phyloP scores from a whole-genome alignment of 2,329 filamentous ascomycete species.

The Knufia petricola region DNA sequence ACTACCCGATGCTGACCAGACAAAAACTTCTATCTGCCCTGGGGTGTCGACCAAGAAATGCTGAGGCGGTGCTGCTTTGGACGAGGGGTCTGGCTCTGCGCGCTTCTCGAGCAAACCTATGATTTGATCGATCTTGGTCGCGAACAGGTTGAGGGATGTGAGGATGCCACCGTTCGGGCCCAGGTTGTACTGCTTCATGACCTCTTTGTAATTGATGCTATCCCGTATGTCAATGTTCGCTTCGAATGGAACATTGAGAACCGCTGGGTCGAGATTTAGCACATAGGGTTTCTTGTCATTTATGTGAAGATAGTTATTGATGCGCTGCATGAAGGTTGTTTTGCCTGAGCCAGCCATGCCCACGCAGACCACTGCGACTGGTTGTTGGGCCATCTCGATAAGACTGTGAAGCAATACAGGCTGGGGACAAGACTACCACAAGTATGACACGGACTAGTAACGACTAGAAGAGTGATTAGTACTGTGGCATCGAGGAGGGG shows the following conservation, averaged over 20 bases:
- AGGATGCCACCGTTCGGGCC: conserved; percentile 95
- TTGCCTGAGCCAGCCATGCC: conserved; percentile 99
- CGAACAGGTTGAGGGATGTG: conserved; percentile 90
- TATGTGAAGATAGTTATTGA: conserved; percentile 83
- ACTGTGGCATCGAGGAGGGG: no score
- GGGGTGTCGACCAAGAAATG: conserved; percentile 92
- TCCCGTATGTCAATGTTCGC: conserved; percentile 98
- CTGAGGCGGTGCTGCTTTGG: conserved; percentile 57
- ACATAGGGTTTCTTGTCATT: conserved; percentile 80
- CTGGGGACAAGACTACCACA: no score
- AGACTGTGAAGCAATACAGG: no score
- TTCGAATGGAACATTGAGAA: conserved; percentile 86
- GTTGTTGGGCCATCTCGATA: conserved; percentile 41
- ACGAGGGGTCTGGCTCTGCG: conserved; percentile 52
- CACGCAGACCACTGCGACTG: conserved; percentile 80
- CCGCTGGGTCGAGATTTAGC: conserved; percentile 92
- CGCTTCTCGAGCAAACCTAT: conserved; percentile 83
- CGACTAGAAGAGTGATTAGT: no score
- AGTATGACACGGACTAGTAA: no score
- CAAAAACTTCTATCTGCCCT: conserved; percentile 96
- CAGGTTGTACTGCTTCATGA: conserved; percentile 98
- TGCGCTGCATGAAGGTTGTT: conserved; percentile 99
- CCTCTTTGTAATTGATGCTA: conserved; percentile 97
- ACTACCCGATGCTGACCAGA: conserved; percentile 91
- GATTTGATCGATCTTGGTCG: conserved; percentile 96